Evolutionary conservation across 352 stramenopile species (phyloP).

Genomic region (Phytopythium helicoides): DNA sequence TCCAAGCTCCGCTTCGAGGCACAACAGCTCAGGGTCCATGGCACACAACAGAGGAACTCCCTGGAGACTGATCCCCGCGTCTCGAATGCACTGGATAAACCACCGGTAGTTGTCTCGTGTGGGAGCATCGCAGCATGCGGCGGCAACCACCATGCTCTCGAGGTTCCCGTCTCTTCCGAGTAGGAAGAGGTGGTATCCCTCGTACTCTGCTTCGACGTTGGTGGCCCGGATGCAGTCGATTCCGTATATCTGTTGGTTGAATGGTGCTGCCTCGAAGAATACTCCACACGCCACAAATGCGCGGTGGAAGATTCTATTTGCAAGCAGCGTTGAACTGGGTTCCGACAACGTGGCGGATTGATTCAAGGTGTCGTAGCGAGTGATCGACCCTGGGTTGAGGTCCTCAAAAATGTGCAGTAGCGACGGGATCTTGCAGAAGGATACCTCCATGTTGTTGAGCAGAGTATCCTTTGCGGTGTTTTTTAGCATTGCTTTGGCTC

Average conservation of each 20-base stretch:
- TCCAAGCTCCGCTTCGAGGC: conserved; percentile 31
- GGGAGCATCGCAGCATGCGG: conserved; percentile 31
- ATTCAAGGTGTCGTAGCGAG: conserved; percentile 16
- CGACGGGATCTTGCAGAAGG: conserved; percentile 42
- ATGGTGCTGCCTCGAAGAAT: conserved; percentile 31
- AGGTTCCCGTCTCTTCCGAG: conserved; percentile 55
- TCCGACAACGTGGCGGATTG: too few species aligned
- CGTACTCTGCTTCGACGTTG: conserved; percentile 30
- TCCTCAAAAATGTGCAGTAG: conserved; percentile 34
- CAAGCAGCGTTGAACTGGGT: conserved; percentile 4
- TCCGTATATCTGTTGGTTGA: conserved; percentile 58
- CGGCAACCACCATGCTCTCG: conserved; percentile 36
- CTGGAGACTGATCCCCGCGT: conserved; percentile 36
- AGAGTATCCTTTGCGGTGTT: too few species aligned
- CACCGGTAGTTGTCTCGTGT: conserved; percentile 44
- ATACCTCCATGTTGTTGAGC: conserved; percentile 39
- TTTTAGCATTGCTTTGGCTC: too few species aligned
- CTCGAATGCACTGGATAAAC: conserved; percentile 45
- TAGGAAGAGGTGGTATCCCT: conserved; percentile 45
- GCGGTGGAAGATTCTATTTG: conserved; percentile 33
- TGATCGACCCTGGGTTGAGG: conserved; percentile 36
- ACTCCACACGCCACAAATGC: conserved; percentile 46
- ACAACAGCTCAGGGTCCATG: conserved; percentile 30
- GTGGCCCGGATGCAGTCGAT: conserved; percentile 33
- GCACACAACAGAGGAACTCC: conserved; percentile 44